Evolutionary conservation across 805 yeast genomes (phyloP), one percentile per base, ranked within the genome.

Genomic region (Zygoascus flipseniorum): DNA sequence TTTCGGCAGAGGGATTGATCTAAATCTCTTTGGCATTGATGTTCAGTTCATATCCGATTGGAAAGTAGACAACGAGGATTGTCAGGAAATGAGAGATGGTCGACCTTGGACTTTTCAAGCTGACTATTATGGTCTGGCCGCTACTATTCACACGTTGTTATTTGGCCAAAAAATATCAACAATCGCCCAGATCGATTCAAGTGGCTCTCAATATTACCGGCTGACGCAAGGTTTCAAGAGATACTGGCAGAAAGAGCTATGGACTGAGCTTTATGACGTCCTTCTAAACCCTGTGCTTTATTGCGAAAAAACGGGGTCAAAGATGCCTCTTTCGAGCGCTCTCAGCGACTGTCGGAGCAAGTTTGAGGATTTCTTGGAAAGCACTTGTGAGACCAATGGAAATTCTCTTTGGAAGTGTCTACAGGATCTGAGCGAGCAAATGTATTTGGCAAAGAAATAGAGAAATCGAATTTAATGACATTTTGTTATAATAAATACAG

Each of bases 111-210:
- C 79, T 1, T 86, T 76, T 62, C 89, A 89, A 63, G 82, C 84
- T 2, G 97, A 89, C 68, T 88, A 88, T 64, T 85, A 77, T 65
- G 96, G 96, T 0, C 57, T 87, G 18, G 97, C 96, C 0, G 77
- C 81, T 35, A 78, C 86, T 0, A 71, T 88, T 1, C 92, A 89
- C 61, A 76, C 82, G 0, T 69, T 89, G 75, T 70, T 89, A 16
- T 89, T 82, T 71, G 95, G 95, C 0, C 71, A 74, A 13, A 75
- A 76, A 52, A 82, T 89, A 31, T 78, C 77, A 48, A 72, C 79
- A 0, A 65, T 64, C 1, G 62, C 64, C 5, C 61, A 54, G 5
- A 54, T 47, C 18, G 57, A 65, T 23, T 55, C 59, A 11, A 61
- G 61, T 8, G 51, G 51, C 23, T 32, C 43, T 10, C 28, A 37